Percentiles rank a stretch among this genome's conserved stretches.
Conservation (phyloP, 2,329 filamentous ascomycete genomes). For the Penicillium sp. region DNA sequence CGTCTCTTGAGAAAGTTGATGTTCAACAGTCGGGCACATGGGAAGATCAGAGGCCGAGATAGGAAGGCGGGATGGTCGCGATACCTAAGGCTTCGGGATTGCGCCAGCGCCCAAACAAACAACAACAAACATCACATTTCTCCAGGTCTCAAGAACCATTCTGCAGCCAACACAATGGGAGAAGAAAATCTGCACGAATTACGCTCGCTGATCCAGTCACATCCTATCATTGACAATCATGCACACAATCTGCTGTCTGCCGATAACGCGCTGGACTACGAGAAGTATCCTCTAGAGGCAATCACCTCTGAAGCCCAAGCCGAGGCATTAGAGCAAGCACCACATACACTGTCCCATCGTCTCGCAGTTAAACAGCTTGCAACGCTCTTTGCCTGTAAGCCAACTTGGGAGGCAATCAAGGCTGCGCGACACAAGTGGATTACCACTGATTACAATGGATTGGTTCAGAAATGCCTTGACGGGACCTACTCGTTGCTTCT, state of each 20-base stretch:
- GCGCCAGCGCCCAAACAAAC: neutral
- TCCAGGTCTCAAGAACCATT: too few species aligned
- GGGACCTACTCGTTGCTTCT: conserved; percentile 72
- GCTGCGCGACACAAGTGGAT: conserved; percentile 47
- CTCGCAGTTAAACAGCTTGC: conserved; percentile 67
- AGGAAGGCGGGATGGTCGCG: neutral
- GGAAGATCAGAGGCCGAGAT: neutral
- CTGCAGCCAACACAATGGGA: neutral
- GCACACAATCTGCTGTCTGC: conserved; percentile 42
- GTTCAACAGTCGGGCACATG: neutral
- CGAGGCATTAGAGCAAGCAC: conserved; percentile 60
- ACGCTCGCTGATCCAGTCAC: conserved; percentile 32
- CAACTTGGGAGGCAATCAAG: conserved; percentile 58
- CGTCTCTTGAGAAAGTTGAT: neutral
- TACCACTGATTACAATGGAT: conserved; percentile 49
- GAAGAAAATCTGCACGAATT: conserved; percentile 25
- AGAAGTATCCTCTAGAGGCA: conserved; percentile 50
- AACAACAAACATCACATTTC: too few species aligned
- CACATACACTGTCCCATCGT: conserved; percentile 63
- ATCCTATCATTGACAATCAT: conserved; percentile 47
- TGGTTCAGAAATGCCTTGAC: conserved; percentile 62
- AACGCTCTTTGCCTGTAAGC: conserved; percentile 58
- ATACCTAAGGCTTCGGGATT: neutral
- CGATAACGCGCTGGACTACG: conserved; percentile 29
- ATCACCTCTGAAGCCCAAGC: conserved; percentile 72